Percentiles rank a stretch among this genome's conserved stretches.
phyloP scores from a whole-genome alignment of 192 early-diverging fungal species.

The Cladochytrium replicatum region DNA sequence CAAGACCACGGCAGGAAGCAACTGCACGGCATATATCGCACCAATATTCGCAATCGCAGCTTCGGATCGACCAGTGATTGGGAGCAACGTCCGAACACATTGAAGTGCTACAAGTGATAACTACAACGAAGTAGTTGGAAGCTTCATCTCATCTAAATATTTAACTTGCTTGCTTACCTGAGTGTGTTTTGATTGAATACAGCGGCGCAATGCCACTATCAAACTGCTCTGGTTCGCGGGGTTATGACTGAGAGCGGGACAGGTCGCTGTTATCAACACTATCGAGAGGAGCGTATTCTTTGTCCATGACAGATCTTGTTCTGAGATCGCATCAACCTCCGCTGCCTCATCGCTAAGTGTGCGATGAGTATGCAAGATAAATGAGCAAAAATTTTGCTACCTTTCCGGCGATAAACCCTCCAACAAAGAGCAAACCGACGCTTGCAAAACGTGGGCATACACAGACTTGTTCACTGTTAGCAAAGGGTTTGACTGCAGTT shows the following conservation, averaged over 20 bases:
- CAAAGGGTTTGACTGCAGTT: background rate
- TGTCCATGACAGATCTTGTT: conserved; percentile 14
- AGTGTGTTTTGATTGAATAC: background rate
- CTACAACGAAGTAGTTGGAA: conserved; percentile 4
- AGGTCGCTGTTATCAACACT: conserved; percentile 17
- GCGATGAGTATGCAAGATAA: background rate
- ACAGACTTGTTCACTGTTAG: background rate
- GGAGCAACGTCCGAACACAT: conserved; percentile 5
- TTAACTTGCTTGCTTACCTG: conserved; percentile 2
- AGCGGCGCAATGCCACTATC: too few species aligned
- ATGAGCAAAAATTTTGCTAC: background rate
- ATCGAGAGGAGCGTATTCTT: conserved; percentile 26
- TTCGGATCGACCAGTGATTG: background rate
- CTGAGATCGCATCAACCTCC: background rate
- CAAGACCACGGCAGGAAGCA: conserved; percentile 1
- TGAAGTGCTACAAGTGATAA: conserved; percentile 3
- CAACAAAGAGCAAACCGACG: too few species aligned
- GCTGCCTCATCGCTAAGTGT: background rate
- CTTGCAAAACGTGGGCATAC: too few species aligned
- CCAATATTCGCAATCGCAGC: background rate
- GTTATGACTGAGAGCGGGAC: background rate
- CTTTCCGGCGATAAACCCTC: background rate
- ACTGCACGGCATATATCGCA: background rate
- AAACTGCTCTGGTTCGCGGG: conserved; percentile 1
- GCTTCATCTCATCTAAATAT: background rate